These are phyloP conservation scores for Trapa bicornis DNA, from an alignment of 345 rosid genomes.

Conservation along the genomic window DNA sequence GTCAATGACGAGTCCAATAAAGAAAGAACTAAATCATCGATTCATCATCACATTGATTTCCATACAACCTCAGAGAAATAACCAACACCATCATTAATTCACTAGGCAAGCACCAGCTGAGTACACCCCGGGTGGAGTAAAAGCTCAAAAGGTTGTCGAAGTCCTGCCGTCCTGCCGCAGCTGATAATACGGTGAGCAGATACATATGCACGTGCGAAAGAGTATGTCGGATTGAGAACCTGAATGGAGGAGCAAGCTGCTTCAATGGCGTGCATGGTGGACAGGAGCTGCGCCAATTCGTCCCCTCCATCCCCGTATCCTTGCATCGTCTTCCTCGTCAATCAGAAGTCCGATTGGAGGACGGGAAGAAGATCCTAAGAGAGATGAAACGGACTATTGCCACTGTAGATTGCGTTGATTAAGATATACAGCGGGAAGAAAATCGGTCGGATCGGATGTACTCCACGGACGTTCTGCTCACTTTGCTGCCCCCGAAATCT, in stretches of 20 bases:
- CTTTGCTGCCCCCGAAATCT: neutral
- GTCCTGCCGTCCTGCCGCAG: neutral
- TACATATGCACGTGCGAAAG: too few relatives aligned
- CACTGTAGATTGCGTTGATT: too few relatives aligned
- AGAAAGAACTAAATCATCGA: neutral
- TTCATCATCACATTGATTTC: neutral
- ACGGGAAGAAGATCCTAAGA: neutral
- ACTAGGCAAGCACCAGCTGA: neutral
- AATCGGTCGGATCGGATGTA: neutral
- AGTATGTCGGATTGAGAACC: constrained; percentile 22
- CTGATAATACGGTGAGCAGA: neutral
- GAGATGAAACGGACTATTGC: too few relatives aligned
- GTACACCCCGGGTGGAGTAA: neutral
- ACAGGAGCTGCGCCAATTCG: constrained; percentile 60
- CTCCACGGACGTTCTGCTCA: neutral
- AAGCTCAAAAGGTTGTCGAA: neutral
- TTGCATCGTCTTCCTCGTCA: constrained; percentile 24
- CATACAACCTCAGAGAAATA: neutral
- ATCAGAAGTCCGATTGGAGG: neutral
- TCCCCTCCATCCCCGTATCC: constrained; percentile 31
- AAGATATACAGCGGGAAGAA: neutral
- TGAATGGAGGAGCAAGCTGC: constrained; percentile 83
- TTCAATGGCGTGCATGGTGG: constrained; percentile 93
- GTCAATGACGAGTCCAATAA: neutral
- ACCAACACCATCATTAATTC: neutral